A percentile compares a stretch with the other conserved stretches of the same genome.
These are phyloP conservation scores for Pirum gemmata DNA, from an alignment of 78 protist genomes.

Conservation along the genomic window DNA sequence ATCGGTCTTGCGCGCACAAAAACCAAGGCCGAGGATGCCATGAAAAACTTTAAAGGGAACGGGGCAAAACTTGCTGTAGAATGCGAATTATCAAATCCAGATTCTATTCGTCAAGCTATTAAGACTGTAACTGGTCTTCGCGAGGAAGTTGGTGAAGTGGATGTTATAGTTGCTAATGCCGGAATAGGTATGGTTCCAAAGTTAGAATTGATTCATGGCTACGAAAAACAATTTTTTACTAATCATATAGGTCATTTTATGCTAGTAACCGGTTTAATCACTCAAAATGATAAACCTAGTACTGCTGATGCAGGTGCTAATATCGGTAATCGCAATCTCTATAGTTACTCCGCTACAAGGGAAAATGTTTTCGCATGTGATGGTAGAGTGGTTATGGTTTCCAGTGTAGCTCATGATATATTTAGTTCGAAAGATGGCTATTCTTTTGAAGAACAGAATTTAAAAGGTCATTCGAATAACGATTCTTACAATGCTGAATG, in stretches of 20 bases:
- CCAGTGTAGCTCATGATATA: constrained; percentile 2
- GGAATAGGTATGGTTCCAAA: not conserved
- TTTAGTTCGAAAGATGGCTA: not conserved
- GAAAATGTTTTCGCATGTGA: not conserved
- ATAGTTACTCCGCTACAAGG: no score
- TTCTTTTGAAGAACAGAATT: not conserved
- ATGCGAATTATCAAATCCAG: constrained; percentile 4
- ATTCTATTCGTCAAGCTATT: not conserved
- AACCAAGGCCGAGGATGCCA: not conserved
- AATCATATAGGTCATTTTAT: constrained; percentile 26
- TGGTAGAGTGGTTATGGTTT: constrained; percentile 19
- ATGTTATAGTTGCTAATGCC: not conserved
- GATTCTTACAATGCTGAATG: no score
- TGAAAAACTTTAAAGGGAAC: not conserved
- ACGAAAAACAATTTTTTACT: constrained; percentile 25
- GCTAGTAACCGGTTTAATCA: constrained; percentile 4
- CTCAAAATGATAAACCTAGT: no score
- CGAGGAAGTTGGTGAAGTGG: constrained; percentile 17
- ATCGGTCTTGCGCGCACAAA: constrained; percentile 46
- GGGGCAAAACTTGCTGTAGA: not conserved
- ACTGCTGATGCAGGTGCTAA: no score
- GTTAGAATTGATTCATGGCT: not conserved
- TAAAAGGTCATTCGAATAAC: no score
- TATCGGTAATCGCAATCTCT: no score
- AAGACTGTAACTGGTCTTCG: not conserved